Base-by-base conservation (phyloP, 139 green algal species). In the Edaphochlamys debaryana region DNA sequence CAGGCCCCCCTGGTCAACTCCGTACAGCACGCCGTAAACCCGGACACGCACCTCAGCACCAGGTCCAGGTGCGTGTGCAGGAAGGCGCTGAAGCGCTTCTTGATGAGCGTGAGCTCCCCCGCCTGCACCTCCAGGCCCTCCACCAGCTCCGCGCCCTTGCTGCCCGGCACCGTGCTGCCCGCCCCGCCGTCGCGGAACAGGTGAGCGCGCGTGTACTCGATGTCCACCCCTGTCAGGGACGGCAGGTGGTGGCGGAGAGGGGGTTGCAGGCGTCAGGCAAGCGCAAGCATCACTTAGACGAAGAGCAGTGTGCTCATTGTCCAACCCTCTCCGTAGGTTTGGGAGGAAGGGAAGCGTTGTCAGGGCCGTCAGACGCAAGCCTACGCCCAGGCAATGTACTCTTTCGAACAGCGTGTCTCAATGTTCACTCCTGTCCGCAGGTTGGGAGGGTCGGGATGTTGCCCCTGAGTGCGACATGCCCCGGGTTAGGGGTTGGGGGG, bases 21-120 rank as follows among this genome's bases (percentile, higher is more conserved):
- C n/a, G n/a, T n/a, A n/a, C n/a, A n/a, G n/a, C n/a, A n/a, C n/a
- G n/a, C n/a, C n/a, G n/a, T n/a, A n/a, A n/a, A n/a, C n/a, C n/a
- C n/a, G n/a, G 3, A 1, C 52, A 37, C 52, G 0, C 45, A 92
- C 87, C 90, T 77, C 13, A 96, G 91, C 45, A 96, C 74, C 5
- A 91, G 63, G 79, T 95, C 91, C 42, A 96, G 80, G 56, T 92
- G 70, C 0, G 93, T 96, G 62, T 79, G 41, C 4, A 93, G 93
- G 67, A 96, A 96, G 4, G 68, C 93, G 38, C 74, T 90, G 79
- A 92, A 96, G 32, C 93, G 88, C 71, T 92, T 94, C 82, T 96
- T 96, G 40, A 95, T 67, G 17, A 96, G 30, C 13, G 90, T 74
- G 0, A 84, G 54, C 50, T 96, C 93, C 0, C 80, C 85, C 0